These are phyloP conservation scores for Irpex lacteus DNA, from an alignment of 1,284 basidiomycete genomes.

Conservation along the genomic window DNA sequence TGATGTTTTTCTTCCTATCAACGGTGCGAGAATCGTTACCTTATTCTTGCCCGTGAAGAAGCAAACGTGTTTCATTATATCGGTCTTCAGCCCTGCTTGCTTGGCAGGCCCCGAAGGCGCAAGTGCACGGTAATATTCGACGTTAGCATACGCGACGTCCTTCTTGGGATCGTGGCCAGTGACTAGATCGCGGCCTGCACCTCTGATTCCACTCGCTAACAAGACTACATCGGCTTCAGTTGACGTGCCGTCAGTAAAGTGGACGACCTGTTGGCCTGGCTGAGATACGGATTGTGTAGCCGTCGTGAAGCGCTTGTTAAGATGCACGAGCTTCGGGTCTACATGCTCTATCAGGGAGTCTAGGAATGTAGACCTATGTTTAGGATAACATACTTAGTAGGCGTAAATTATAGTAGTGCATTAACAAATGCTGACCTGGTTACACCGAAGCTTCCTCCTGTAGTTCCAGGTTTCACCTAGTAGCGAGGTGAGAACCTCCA, in stretches of 20 bases:
- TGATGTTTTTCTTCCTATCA: no score
- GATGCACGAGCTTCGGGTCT: constrained; percentile 38
- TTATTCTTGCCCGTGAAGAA: constrained; percentile 9
- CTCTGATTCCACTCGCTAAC: constrained; percentile 49
- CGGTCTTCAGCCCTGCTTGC: constrained; percentile 35
- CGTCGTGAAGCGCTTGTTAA: constrained; percentile 44
- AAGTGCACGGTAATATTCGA: constrained; percentile 41
- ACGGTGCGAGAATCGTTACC: background rate
- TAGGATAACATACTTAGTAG: background rate
- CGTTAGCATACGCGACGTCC: constrained; percentile 37
- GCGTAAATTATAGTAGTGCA: background rate
- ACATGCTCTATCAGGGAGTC: constrained; percentile 41
- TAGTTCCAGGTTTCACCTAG: no score
- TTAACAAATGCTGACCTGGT: constrained; percentile 19
- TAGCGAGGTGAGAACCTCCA: no score
- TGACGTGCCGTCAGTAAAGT: constrained; percentile 43
- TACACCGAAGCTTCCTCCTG: constrained; percentile 28
- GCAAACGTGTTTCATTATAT: constrained; percentile 8
- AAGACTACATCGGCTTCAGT: constrained; percentile 45
- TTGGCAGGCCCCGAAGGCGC: constrained; percentile 33
- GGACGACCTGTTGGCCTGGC: constrained; percentile 23
- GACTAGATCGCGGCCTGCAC: constrained; percentile 33
- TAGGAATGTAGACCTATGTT: constrained; percentile 41
- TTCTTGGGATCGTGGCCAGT: constrained; percentile 27
- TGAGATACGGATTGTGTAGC: constrained; percentile 20